Evolutionary conservation across 2,329 filamentous ascomycete species (phyloP).

Genomic region (Ophioceras dolichostomum): DNA sequence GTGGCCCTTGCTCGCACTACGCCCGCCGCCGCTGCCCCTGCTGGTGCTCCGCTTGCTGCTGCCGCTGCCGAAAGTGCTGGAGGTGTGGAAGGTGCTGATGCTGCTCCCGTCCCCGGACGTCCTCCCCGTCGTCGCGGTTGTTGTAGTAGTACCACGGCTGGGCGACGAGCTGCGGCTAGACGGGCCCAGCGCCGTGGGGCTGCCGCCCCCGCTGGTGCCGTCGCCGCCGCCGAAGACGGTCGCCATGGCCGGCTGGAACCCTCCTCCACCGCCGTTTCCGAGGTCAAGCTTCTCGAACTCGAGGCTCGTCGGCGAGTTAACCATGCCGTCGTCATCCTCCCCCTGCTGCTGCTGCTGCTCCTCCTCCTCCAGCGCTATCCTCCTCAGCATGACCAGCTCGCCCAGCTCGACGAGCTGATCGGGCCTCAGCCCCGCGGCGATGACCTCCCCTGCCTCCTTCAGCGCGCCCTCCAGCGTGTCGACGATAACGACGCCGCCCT

Average conservation of each 20-base stretch:
- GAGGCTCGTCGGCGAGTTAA: constrained; percentile 1
- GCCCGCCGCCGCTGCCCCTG: neutral
- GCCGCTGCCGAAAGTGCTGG: neutral
- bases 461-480: constrained; percentile 70
- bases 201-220: constrained; percentile 8
- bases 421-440: constrained; percentile 61
- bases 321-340: constrained; percentile 6
- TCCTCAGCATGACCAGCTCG: constrained; percentile 56
- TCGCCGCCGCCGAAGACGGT: constrained; percentile 19
- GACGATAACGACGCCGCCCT: constrained; percentile 56
- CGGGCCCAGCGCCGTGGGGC: constrained; percentile 8
- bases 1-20: neutral
- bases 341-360: constrained; percentile 12
- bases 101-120: constrained; percentile 1
- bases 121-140: constrained; percentile 3
- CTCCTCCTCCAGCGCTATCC: constrained; percentile 26
- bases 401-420: constrained; percentile 79
- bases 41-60: constrained; percentile 3
- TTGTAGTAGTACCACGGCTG: constrained; percentile 2
- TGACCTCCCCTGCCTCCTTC: constrained; percentile 76
- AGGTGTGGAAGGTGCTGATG: neutral
- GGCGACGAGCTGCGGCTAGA: constrained; percentile 16
- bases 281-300: constrained; percentile 7
- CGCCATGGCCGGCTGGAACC: constrained; percentile 28
- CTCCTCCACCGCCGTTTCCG: too few species aligned